Base-by-base conservation (phyloP, 768 basidiomycete species). In the Termitomyces sp. region DNA sequence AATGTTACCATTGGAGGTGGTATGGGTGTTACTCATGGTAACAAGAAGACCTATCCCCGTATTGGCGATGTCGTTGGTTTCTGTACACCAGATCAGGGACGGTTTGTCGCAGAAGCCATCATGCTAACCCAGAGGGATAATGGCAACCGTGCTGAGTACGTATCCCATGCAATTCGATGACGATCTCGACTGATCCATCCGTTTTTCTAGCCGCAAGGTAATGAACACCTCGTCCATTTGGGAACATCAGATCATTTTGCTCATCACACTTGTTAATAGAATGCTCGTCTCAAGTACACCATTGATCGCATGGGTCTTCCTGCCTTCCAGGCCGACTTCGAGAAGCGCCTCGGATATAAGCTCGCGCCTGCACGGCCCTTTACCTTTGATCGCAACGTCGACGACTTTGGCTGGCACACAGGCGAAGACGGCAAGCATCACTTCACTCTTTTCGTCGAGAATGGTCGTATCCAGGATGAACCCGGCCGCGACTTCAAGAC, bases 1-100 rank as follows among this genome's bases (percentile, higher is more conserved):
- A 97, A 99, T 69, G 95, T 99, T 53, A 74, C 88, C 16, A 79
- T 93, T 44, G 97, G 97, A 56, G 97, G 97, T 64, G 97, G 97
- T 49, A 99, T 99, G 97, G 97, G 97, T 72, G 97, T 98, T 44
- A 98, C 97, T 1, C 96, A 98, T 66, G 94, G 94, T 34, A 96
- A 93, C 81, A 98, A 98, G 80, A 95, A 97, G 79, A 99, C 97
- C 0, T 98, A 98, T 71, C 97, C 97, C 46, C 88, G 97, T 53
- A 72, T 87, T 45, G 94, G 85, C 30, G 88, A 88, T 66, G 74
- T 97, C 47, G 83, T 99, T 60, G 97, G 97, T 51, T 99, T 98
- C 80, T 94, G 93, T 67, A 91, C 89, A 1, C 76, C 84, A 5
- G 93, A 95, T 53, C 88, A 98, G 68, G 95, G 91, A 53, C 82